phyloP scores from a whole-genome alignment of 768 basidiomycete genomes.

The Coprinopsis sp. region DNA sequence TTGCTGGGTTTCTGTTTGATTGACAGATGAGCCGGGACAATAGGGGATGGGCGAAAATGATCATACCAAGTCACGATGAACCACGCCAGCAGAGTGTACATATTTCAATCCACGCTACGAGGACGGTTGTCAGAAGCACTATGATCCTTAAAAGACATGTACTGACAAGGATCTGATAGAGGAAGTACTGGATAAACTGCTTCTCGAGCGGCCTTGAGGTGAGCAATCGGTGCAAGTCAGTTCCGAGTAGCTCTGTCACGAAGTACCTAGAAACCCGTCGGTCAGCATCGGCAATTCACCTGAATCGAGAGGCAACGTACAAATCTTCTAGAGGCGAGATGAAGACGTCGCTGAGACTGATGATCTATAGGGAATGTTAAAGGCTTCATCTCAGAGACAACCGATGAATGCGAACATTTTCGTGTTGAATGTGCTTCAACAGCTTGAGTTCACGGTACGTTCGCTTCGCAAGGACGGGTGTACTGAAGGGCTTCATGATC shows the following conservation, averaged over 20 bases:
- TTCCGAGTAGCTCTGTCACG: slow-evolving; percentile 96
- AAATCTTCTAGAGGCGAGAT: slow-evolving; percentile 99
- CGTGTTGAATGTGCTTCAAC: slow-evolving; percentile 97
- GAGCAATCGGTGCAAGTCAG: slow-evolving; percentile 94
- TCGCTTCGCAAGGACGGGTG: slow-evolving; percentile 95
- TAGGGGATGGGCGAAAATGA: slow-evolving; percentile 10
- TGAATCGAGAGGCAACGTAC: slow-evolving; percentile 42
- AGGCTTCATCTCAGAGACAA: not conserved
- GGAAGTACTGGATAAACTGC: slow-evolving; percentile 99
- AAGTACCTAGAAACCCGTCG: slow-evolving; percentile 68
- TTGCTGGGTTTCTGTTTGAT: slow-evolving; percentile 88
- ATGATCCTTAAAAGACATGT: not conserved
- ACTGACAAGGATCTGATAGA: slow-evolving; percentile 94
- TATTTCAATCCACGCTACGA: slow-evolving; percentile 93
- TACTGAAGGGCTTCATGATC: slow-evolving; percentile 99
- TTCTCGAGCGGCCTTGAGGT: slow-evolving; percentile 97
- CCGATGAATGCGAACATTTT: slow-evolving; percentile 67
- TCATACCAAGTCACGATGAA: slow-evolving; percentile 92
- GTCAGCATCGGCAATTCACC: not conserved
- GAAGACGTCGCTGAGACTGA: slow-evolving; percentile 97
- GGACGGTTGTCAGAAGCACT: slow-evolving; percentile 4
- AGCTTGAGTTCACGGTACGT: slow-evolving; percentile 98
- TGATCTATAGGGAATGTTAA: slow-evolving; percentile 57
- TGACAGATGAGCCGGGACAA: slow-evolving; percentile 5
- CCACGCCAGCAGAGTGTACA: slow-evolving; percentile 98